phyloP scores from a whole-genome alignment of 2,329 filamentous ascomycete genomes.

The Fusarium fujikuroi region DNA sequence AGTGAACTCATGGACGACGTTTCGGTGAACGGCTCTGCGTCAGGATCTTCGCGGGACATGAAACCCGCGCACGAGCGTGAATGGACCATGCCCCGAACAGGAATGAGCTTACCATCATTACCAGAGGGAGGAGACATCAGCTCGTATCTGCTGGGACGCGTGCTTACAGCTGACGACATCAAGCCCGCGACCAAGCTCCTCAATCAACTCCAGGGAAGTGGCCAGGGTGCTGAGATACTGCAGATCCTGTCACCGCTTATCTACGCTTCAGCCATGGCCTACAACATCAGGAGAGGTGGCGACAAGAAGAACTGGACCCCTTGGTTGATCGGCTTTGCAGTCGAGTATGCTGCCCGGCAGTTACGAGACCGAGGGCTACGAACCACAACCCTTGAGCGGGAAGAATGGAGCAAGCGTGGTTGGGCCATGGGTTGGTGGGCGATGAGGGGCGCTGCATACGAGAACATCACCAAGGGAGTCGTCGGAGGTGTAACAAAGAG shows the following conservation, averaged over 20 bases:
- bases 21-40: conserved; percentile 46
- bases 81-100: conserved; percentile 96
- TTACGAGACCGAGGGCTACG: conserved; percentile 78
- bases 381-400: conserved; percentile 87
- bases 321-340: conserved; percentile 85
- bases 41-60: conserved; percentile 33
- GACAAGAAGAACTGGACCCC: conserved; percentile 88
- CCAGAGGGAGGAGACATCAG: conserved; percentile 86
- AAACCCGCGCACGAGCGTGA: conserved; percentile 61
- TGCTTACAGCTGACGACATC: conserved; percentile 95
- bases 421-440: conserved; percentile 96
- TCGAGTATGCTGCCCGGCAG: conserved; percentile 91
- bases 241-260: conserved; percentile 90
- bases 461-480: conserved; percentile 84
- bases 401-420: conserved; percentile 87
- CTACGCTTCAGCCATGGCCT: conserved; percentile 85
- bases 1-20: conserved; percentile 58
- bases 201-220: conserved; percentile 79
- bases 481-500: conserved; percentile 79
- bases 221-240: conserved; percentile 85
- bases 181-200: conserved; percentile 88
- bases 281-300: conserved; percentile 57
- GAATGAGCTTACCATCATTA: conserved; percentile 83
- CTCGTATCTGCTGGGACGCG: conserved; percentile 86
- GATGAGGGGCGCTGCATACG: conserved; percentile 97